phyloP scores from a whole-genome alignment of 148 eudicot species.

The Cornus suecica region DNA sequence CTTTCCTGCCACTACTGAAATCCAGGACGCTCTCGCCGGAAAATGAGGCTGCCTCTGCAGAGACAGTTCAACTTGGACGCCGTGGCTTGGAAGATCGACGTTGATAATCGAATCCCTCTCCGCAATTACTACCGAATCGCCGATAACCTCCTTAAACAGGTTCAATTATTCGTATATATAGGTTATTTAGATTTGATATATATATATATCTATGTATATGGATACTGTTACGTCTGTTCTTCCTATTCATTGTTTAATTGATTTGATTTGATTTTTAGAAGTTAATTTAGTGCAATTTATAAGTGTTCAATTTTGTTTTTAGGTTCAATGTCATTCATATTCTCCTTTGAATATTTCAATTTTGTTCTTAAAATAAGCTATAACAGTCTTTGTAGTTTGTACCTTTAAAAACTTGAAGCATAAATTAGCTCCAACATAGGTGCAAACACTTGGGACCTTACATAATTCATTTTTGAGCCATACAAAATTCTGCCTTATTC shows the following conservation, averaged over 20 bases:
- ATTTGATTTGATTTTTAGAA: not conserved
- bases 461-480: too few relatives aligned
- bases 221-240: too few relatives aligned
- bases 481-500: too few relatives aligned
- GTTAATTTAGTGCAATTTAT: not conserved
- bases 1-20: not conserved
- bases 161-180: constrained; percentile 6
- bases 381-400: not conserved
- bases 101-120: constrained; percentile 79
- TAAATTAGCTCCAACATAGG: not conserved
- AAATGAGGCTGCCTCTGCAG: constrained; percentile 54
- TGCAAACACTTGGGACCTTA: too few relatives aligned
- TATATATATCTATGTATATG: too few relatives aligned
- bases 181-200: not conserved
- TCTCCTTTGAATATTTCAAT: not conserved
- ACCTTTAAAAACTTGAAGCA: not conserved
- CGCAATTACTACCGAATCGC: constrained; percentile 89
- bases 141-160: constrained; percentile 92
- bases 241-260: not conserved
- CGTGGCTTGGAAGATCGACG: constrained; percentile 61
- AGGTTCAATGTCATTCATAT: not conserved
- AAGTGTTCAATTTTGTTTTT: not conserved
- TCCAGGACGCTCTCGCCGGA: not conserved
- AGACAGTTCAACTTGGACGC: constrained; percentile 45
- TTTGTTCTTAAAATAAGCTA: not conserved